A percentile compares a stretch with the other conserved stretches of the same genome.
phyloP scores from a whole-genome alignment of 106 monocot species.

The Triglochin maritima region DNA sequence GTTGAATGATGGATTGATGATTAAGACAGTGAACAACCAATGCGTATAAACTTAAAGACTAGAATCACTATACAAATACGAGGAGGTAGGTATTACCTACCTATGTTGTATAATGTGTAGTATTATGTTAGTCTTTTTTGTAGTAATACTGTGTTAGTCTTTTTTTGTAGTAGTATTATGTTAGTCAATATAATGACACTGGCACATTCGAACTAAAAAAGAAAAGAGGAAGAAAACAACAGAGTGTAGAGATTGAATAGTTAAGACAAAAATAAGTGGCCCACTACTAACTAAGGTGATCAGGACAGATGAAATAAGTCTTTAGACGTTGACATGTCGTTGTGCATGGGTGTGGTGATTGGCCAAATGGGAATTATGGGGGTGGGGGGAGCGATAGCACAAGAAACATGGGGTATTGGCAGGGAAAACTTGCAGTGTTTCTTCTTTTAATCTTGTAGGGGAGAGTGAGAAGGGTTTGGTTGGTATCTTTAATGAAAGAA shows the following conservation, averaged over 20 bases:
- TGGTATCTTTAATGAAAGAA: constrained; percentile 19
- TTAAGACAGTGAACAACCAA: too few relatives aligned
- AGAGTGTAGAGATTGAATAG: neutral
- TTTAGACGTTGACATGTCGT: constrained; percentile 43
- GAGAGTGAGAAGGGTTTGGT: neutral
- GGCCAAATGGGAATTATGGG: constrained; percentile 3
- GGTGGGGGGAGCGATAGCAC: constrained; percentile 3
- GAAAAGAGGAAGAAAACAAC: too few relatives aligned
- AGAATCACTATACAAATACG: too few relatives aligned
- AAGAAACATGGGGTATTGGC: constrained; percentile 12
- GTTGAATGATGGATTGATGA: too few relatives aligned
- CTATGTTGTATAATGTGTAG: too few relatives aligned
- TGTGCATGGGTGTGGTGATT: constrained; percentile 11
- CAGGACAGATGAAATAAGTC: constrained; percentile 24
- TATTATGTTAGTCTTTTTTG: too few relatives aligned
- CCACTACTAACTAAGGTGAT: constrained; percentile 17
- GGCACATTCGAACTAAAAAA: too few relatives aligned
- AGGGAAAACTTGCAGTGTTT: neutral
- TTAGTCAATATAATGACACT: too few relatives aligned
- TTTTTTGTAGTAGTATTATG: too few relatives aligned
- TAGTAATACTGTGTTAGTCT: too few relatives aligned
- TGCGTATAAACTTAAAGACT: too few relatives aligned
- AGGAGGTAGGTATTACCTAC: too few relatives aligned
- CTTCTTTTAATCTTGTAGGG: neutral
- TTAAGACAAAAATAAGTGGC: neutral